phyloP scores from a whole-genome alignment of 1,284 basidiomycete genomes.

The Tetrapyrgos nigripes region DNA sequence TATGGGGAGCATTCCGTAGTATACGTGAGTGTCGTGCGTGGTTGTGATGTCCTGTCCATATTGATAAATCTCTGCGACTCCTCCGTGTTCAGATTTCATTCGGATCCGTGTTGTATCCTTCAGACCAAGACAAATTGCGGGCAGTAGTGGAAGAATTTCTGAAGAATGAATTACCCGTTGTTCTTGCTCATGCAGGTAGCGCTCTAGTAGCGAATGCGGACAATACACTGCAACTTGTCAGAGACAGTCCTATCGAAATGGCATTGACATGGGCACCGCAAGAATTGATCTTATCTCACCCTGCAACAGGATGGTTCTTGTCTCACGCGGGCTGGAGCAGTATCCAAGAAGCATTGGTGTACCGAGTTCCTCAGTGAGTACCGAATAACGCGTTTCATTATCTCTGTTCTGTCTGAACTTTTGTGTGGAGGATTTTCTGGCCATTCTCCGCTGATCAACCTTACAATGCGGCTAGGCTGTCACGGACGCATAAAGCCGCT shows the following conservation, averaged over 20 bases:
- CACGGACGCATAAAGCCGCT: conserved; percentile 4
- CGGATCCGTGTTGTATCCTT: conserved; percentile 11
- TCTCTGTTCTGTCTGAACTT: neutral
- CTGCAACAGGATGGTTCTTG: conserved; percentile 13
- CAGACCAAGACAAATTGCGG: conserved; percentile 3
- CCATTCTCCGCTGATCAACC: conserved; percentile 15
- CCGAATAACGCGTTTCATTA: neutral
- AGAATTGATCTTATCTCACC: conserved; percentile 8
- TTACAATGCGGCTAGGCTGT: conserved; percentile 10
- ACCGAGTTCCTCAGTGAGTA: conserved; percentile 9
- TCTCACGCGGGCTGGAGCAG: conserved; percentile 15
- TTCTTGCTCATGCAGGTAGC: conserved; percentile 12
- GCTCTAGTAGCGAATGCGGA: neutral
- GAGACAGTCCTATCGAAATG: conserved; percentile 1
- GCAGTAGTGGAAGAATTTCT: conserved; percentile 10
- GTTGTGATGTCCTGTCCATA: neutral
- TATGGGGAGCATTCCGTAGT: conserved; percentile 13
- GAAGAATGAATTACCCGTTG: conserved; percentile 2
- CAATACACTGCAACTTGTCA: neutral
- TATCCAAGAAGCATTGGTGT: conserved; percentile 7
- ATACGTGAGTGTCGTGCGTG: conserved; percentile 6
- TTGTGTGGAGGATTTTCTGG: conserved; percentile 13
- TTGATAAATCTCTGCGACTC: neutral
- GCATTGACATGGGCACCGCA: conserved; percentile 6
- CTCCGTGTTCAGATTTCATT: conserved; percentile 7